Percentiles rank a stretch among this genome's conserved stretches.
Evolutionary conservation across 2,329 filamentous ascomycete genomes (phyloP).

Genomic region (Colletotrichum costaricense): DNA sequence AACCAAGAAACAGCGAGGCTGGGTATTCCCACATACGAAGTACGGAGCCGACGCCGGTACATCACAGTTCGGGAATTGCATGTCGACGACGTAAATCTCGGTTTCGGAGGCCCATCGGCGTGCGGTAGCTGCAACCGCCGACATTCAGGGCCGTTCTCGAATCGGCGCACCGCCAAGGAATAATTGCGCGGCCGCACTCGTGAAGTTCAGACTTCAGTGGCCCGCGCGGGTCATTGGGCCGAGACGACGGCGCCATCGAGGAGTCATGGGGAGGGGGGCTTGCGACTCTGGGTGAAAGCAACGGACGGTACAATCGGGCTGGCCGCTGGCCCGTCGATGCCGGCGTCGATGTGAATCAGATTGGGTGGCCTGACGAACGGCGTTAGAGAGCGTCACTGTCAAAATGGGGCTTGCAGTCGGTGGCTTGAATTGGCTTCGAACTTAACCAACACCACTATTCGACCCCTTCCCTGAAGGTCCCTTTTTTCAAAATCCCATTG

Average conservation of each 20-base stretch:
- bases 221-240: constrained; percentile 6
- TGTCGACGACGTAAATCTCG: constrained; percentile 15
- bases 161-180: not conserved
- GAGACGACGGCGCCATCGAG: constrained; percentile 1
- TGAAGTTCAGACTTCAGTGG: not conserved
- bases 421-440: constrained; percentile 25
- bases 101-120: constrained; percentile 20
- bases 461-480: not conserved
- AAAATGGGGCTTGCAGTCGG: constrained; percentile 27
- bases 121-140: not conserved
- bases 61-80: constrained; percentile 10
- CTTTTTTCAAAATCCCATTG: not conserved
- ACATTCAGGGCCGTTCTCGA: not conserved
- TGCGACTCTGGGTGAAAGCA: not conserved
- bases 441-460: not conserved
- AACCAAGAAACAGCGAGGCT: not conserved
- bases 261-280: not conserved
- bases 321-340: not conserved
- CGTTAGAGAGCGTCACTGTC: constrained; percentile 26
- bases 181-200: not conserved
- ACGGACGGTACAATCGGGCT: constrained; percentile 3
- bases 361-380: constrained; percentile 19
- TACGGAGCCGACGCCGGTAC: constrained; percentile 7
- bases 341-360: not conserved
- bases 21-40: not conserved